Evolutionary conservation across 805 yeast species (phyloP).

Genomic region (Pichia kluyveri): DNA sequence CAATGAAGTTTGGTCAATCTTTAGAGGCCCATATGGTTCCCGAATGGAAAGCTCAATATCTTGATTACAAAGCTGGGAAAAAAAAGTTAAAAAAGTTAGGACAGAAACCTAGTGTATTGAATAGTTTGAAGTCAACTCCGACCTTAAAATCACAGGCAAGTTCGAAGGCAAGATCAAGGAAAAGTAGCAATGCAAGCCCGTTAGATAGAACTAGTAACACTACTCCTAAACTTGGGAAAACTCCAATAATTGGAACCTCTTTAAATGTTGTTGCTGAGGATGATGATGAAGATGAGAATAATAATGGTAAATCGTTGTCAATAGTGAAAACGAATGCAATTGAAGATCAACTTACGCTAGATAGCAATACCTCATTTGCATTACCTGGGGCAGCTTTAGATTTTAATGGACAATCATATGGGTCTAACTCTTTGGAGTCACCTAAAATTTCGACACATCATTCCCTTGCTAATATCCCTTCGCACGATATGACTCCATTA

Average conservation of each 20-base stretch:
- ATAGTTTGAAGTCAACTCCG: neutral
- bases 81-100: conserved; percentile 27
- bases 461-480: neutral
- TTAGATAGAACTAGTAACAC: too few relatives aligned
- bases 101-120: conserved; percentile 10
- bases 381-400: conserved; percentile 4
- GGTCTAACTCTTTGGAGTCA: neutral
- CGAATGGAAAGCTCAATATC: conserved; percentile 80
- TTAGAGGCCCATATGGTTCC: conserved; percentile 67
- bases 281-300: neutral
- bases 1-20: conserved; percentile 65
- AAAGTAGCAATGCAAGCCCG: neutral
- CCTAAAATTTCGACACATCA: neutral
- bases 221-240: neutral
- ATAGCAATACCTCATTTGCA: conserved; percentile 1
- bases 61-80: conserved; percentile 53
- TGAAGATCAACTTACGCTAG: conserved; percentile 1
- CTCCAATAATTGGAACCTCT: neutral
- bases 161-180: neutral
- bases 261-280: neutral
- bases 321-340: neutral
- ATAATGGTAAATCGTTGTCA: neutral
- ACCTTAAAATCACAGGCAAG: neutral
- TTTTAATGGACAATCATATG: neutral
- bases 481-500: conserved; percentile 4